Percentiles rank a stretch among this genome's conserved stretches.
Evolutionary conservation across 164 flowering plant species (phyloP).

Genomic region (Chimonanthus praecox): DNA sequence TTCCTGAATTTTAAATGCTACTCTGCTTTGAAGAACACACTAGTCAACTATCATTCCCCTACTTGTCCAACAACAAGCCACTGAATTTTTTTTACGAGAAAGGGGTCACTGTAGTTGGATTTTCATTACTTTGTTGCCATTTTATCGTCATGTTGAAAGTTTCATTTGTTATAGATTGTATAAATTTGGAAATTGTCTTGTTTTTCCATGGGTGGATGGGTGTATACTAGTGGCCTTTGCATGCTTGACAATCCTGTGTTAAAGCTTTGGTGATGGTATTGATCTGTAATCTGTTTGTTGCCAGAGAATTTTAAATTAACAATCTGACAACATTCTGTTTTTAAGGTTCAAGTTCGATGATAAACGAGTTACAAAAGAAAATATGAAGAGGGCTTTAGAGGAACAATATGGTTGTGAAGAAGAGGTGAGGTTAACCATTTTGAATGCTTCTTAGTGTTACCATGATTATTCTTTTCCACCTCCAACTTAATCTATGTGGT

Average conservation of each 20-base stretch:
- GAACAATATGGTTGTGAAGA: constrained; percentile 94
- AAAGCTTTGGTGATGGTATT: neutral
- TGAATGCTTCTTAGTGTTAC: neutral
- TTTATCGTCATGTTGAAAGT: neutral
- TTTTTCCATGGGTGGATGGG: neutral
- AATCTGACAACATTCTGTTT: neutral
- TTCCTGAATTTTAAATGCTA: neutral
- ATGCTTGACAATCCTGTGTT: neutral
- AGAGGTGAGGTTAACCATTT: constrained; percentile 39
- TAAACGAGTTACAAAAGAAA: constrained; percentile 87
- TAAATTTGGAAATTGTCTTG: neutral
- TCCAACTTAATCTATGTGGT: neutral
- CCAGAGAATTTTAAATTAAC: neutral
- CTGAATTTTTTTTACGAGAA: neutral
- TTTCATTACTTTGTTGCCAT: neutral
- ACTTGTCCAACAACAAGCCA: neutral
- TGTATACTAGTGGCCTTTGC: neutral
- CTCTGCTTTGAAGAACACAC: neutral
- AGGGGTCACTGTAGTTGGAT: neutral
- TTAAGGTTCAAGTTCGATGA: constrained; percentile 87
- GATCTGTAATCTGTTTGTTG: neutral
- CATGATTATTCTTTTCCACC: neutral
- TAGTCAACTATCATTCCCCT: neutral
- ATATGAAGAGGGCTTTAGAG: constrained; percentile 67
- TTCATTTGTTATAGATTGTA: neutral